Conservation (phyloP, 352 stramenopile genomes). For the Plasmopara viticola region DNA sequence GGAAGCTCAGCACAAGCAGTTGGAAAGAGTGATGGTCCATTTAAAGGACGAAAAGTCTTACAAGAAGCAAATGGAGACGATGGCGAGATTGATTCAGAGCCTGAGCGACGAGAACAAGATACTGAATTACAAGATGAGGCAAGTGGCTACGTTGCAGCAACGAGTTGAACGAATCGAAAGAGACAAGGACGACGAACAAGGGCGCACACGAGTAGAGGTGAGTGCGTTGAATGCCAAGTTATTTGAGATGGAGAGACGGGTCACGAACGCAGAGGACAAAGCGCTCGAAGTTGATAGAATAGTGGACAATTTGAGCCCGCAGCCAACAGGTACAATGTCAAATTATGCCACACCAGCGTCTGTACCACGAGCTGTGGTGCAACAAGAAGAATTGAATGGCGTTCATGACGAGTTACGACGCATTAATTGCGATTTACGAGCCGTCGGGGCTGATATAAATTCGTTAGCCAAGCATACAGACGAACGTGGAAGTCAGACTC, state of each 20-base stretch:
- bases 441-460: constrained; percentile 28
- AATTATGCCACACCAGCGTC: not conserved
- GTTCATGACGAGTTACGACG: constrained; percentile 22
- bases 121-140: constrained; percentile 6
- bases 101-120: constrained; percentile 12
- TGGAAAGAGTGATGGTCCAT: constrained; percentile 14
- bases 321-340: too few species aligned
- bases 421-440: constrained; percentile 21
- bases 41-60: constrained; percentile 11
- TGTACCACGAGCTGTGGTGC: constrained; percentile 15
- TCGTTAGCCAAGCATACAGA: constrained; percentile 25
- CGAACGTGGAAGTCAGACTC: constrained; percentile 14
- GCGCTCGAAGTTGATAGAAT: constrained; percentile 8
- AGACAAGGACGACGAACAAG: constrained; percentile 14
- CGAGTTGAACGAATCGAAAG: constrained; percentile 12
- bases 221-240: constrained; percentile 17
- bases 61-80: constrained; percentile 7
- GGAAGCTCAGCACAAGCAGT: constrained; percentile 20
- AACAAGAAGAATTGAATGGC: constrained; percentile 8
- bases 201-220: constrained; percentile 13
- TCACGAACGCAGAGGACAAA: constrained; percentile 5
- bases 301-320: not conserved
- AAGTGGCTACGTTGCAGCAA: constrained; percentile 10
- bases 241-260: constrained; percentile 10
- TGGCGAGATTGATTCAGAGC: constrained; percentile 9